phyloP scores from a whole-genome alignment of 805 yeast genomes.

The Grigorovia jiainica region DNA sequence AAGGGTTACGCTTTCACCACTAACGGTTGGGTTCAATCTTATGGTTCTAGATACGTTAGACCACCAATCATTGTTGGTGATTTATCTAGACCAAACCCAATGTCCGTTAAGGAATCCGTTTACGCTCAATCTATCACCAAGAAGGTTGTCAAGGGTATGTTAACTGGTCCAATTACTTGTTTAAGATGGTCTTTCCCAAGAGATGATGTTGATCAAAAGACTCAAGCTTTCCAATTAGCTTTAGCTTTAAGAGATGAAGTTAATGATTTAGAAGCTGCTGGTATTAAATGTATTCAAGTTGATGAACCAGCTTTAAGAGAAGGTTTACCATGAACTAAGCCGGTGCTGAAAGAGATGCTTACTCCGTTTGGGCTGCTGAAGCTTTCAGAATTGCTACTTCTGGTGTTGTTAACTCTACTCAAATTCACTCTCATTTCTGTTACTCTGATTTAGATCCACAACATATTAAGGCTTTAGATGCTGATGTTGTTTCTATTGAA shows the following conservation, averaged over 20 bases:
- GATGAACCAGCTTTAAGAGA: conserved; percentile 99
- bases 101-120: conserved; percentile 98
- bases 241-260: conserved; percentile 98
- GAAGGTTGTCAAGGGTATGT: conserved; percentile 99
- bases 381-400: conserved; percentile 99
- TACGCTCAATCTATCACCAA: conserved; percentile 95
- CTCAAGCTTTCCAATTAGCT: conserved; percentile 94
- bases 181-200: conserved; percentile 99
- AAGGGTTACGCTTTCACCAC: conserved; percentile 97
- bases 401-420: conserved; percentile 90
- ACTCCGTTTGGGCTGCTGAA: conserved; percentile 98
- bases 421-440: conserved; percentile 99
- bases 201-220: conserved; percentile 88
- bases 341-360: conserved; percentile 92
- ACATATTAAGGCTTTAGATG: conserved; percentile 98
- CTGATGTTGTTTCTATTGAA: conserved; percentile 98
- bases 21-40: conserved; percentile 99
- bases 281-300: conserved; percentile 95
- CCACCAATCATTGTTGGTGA: conserved; percentile 99
- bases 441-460: conserved; percentile 99
- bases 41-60: conserved; percentile 99
- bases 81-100: conserved; percentile 94
- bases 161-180: conserved; percentile 99
- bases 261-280: conserved; percentile 95
- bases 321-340: conserved; percentile 99